Evolutionary conservation across 768 basidiomycete genomes (phyloP), one percentile per base, ranked within the genome.

Genomic region (Strobilomyces dryophilus): DNA sequence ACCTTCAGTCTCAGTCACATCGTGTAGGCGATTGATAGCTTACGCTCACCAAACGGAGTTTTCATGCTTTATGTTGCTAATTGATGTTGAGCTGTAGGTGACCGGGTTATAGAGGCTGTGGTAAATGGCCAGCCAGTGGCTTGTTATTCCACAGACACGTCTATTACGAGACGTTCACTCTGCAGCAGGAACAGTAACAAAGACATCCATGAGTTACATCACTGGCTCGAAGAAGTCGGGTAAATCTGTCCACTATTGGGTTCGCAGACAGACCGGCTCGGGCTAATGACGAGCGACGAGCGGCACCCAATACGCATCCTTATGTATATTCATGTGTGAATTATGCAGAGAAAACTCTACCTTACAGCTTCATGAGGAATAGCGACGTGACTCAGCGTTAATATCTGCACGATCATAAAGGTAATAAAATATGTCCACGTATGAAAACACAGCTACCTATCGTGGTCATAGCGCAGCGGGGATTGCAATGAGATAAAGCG

Each of bases 371-470:
- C 37, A 61, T 58, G 47, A 59, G 57, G 51, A 57, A 49, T 47
- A 56, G 45, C 24, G 47, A 59, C 45, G 47, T 55, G 57, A 49
- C 45, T 45, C 52, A 49, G 53, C 29, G 45, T 55, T 47, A 51
- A 52, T 44, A 51, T 66, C 56, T 55, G 47, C 36, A 54, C 32
- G 58, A 54, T 54, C 64, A 67, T 60, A 54, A 56, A 42, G 51
- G 61, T 50, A 55, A 69, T 71, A 70, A 68, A 64, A 58, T 59
- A 70, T 51, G 34, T 49, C 51, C 60, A 57, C 56, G 57, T 59
- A 66, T 57, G 55, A 59, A 51, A 52, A 41, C 15, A 50, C 42
- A 59, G 47, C 57, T 42, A 63, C 63, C 52, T 51, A 58, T 56
- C 15, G 46, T 53, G 45, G 32, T 44, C 39, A 37, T 51, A 57